Conservation (phyloP, 345 rosid species). For the Citrus inodora region DNA sequence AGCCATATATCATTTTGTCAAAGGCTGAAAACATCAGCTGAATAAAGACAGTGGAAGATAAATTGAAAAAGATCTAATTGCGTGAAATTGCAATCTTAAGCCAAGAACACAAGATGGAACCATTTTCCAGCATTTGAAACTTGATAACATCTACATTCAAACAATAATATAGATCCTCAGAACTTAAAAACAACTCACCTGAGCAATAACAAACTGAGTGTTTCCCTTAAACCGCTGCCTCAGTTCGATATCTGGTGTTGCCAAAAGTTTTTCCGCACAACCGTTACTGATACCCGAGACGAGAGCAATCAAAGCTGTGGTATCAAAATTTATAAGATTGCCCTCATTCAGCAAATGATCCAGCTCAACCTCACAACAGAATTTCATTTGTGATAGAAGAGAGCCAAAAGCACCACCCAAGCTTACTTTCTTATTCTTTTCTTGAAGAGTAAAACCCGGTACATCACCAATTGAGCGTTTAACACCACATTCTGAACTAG, state of each 20-base stretch:
- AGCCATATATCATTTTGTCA: neutral
- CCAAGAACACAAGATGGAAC: neutral
- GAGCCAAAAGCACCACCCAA: constrained; percentile 30
- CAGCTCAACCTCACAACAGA: neutral
- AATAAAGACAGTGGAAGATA: neutral
- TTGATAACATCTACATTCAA: neutral
- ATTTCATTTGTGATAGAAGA: constrained; percentile 43
- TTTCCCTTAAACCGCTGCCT: constrained; percentile 77
- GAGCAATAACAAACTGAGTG: constrained; percentile 64
- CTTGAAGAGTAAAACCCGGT: constrained; percentile 17
- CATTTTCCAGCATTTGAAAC: neutral
- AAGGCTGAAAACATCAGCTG: neutral
- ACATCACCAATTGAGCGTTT: constrained; percentile 13
- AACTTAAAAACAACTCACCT: constrained; percentile 40
- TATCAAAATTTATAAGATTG: constrained; percentile 61
- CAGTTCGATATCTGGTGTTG: constrained; percentile 39
- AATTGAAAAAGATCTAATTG: neutral
- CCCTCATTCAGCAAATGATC: constrained; percentile 19
- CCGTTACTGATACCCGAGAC: constrained; percentile 91
- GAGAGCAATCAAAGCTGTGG: constrained; percentile 81
- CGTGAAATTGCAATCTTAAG: neutral
- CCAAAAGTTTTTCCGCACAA: constrained; percentile 51
- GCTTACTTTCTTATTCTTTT: constrained; percentile 19
- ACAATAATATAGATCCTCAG: neutral
- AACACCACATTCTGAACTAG: constrained; percentile 13